phyloP scores from a whole-genome alignment of 768 basidiomycete genomes.

The Leccinellum rugosiceps region DNA sequence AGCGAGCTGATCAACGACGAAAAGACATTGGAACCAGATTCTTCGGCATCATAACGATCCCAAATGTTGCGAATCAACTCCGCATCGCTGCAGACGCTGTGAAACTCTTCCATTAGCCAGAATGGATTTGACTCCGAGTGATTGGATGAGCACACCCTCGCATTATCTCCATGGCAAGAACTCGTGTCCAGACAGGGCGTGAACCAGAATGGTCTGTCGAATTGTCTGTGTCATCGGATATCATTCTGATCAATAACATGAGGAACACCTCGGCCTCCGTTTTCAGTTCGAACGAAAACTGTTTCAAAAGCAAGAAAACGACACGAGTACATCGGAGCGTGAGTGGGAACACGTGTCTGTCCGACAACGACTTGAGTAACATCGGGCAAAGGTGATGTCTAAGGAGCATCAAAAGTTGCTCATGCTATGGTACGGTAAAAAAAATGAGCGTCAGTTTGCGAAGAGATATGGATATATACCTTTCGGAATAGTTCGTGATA shows the following conservation, averaged over 20 bases:
- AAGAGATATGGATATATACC: slow-evolving; percentile 32
- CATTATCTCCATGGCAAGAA: slow-evolving; percentile 90
- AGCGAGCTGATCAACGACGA: slow-evolving; percentile 76
- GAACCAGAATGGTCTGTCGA: slow-evolving; percentile 24
- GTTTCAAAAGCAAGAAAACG: slow-evolving; percentile 89
- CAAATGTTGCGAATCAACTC: slow-evolving; percentile 78
- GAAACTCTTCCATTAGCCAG: slow-evolving; percentile 1
- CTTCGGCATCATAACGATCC: slow-evolving; percentile 67
- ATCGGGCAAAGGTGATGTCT: slow-evolving; percentile 89
- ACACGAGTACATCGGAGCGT: slow-evolving; percentile 90
- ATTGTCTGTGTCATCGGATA: slow-evolving; percentile 49
- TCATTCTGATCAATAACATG: slow-evolving; percentile 62
- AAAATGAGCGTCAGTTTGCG: background rate
- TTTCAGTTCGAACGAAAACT: slow-evolving; percentile 77
- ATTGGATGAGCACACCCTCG: slow-evolving; percentile 53
- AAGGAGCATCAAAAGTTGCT: slow-evolving; percentile 81
- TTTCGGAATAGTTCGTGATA: slow-evolving; percentile 83
- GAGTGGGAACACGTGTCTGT: slow-evolving; percentile 79
- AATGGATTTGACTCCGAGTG: background rate
- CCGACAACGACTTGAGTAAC: slow-evolving; percentile 80
- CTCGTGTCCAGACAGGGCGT: slow-evolving; percentile 82
- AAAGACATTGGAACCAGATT: slow-evolving; percentile 67
- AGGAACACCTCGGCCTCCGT: slow-evolving; percentile 88
- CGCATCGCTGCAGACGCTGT: slow-evolving; percentile 73
- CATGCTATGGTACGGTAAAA: slow-evolving; percentile 48